phyloP scores from a whole-genome alignment of 305 asterid species.

The Fraxinus sp. region DNA sequence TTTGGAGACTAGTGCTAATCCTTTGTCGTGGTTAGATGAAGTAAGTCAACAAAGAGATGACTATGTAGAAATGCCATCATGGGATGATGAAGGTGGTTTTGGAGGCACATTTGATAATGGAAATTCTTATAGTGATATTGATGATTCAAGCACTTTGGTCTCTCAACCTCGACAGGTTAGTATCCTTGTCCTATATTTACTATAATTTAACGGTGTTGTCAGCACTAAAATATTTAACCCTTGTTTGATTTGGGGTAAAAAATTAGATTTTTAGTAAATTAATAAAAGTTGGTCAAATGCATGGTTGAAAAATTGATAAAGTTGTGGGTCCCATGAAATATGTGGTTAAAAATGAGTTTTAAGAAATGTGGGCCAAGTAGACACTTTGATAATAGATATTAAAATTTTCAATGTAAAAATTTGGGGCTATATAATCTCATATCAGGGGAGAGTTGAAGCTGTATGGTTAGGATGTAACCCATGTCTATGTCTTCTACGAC shows the following conservation, averaged over 20 bases:
- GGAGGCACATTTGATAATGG: conserved; percentile 57
- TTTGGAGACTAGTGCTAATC: not conserved
- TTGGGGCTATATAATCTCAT: not conserved
- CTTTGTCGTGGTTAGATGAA: conserved; percentile 42
- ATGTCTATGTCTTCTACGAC: not conserved
- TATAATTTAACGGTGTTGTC: not conserved
- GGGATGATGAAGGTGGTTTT: conserved; percentile 69
- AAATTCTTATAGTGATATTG: conserved; percentile 49
- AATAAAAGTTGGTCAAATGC: not conserved
- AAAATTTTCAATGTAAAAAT: not conserved
- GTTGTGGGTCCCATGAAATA: not conserved
- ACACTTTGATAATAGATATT: not conserved
- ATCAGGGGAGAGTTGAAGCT: not conserved
- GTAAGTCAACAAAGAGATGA: conserved; percentile 48
- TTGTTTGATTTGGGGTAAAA: not conserved
- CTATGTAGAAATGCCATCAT: conserved; percentile 50
- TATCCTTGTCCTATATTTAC: not conserved
- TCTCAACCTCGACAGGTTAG: conserved; percentile 97
- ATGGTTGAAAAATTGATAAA: not conserved
- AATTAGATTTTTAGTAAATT: no score
- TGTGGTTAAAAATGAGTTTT: not conserved
- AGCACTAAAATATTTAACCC: not conserved
- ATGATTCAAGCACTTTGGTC: conserved; percentile 63
- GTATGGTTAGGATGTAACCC: not conserved
- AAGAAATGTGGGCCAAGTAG: not conserved